Evolutionary conservation across 345 rosid species (phyloP).

Genomic region (Passiflora organensis): DNA sequence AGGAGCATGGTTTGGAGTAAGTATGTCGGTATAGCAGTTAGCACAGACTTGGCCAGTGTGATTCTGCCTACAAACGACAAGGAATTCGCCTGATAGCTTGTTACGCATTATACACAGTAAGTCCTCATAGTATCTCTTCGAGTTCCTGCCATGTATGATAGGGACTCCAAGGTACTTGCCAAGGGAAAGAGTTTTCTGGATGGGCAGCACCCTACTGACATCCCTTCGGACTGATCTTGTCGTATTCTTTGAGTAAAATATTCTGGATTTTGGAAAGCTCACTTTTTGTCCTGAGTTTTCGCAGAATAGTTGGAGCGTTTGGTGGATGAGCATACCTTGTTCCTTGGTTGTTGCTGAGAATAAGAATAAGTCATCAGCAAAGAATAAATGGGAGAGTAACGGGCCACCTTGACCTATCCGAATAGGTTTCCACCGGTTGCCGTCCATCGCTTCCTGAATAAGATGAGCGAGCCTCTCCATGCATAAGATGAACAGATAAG

Average conservation of each 20-base stretch:
- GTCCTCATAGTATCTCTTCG: not conserved
- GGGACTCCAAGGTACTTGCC: not conserved
- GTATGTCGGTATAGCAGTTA: too few relatives aligned
- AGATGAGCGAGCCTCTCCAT: not conserved
- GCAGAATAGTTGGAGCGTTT: not conserved
- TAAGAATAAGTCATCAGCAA: not conserved
- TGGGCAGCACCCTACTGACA: not conserved
- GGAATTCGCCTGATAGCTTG: too few relatives aligned
- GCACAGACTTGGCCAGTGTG: too few relatives aligned
- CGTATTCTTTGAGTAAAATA: not conserved
- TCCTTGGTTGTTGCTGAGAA: not conserved
- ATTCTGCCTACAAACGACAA: too few relatives aligned
- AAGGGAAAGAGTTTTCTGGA: too few relatives aligned
- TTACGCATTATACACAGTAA: too few relatives aligned
- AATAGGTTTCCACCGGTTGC: not conserved
- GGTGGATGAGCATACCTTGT: not conserved
- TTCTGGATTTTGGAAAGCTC: not conserved
- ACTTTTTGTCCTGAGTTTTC: not conserved
- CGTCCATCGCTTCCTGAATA: not conserved
- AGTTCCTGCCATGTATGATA: not conserved
- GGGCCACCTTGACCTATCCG: not conserved
- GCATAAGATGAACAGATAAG: not conserved
- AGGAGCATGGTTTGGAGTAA: too few relatives aligned
- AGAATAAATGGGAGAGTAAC: not conserved
- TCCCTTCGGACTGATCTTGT: too few relatives aligned